Evolutionary conservation across 495 filamentous ascomycete genomes (phyloP).

Genomic region (Penicillium parvum): DNA sequence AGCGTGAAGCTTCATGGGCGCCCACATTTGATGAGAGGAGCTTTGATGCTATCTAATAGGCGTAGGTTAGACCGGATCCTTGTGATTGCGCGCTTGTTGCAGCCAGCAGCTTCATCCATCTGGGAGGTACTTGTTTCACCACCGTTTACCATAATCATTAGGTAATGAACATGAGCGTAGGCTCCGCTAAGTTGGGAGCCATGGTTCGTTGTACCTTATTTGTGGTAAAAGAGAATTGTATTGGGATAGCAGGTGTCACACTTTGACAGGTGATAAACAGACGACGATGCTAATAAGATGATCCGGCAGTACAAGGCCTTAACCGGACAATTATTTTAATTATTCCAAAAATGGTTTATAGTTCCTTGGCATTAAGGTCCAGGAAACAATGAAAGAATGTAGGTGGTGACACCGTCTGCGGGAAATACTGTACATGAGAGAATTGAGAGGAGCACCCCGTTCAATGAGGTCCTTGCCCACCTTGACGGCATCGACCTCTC

Average conservation of each 20-base stretch:
- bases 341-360: too few relatives aligned
- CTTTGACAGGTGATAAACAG: neutral
- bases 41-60: conserved; percentile 20
- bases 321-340: too few relatives aligned
- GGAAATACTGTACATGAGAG: too few relatives aligned
- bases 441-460: too few relatives aligned
- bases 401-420: too few relatives aligned
- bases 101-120: conserved; percentile 13
- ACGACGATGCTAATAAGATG: too few relatives aligned
- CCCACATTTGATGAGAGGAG: conserved; percentile 18
- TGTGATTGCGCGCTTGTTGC: conserved; percentile 17
- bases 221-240: neutral
- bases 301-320: too few relatives aligned
- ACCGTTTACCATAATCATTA: conserved; percentile 9
- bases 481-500: too few relatives aligned
- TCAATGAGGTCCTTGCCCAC: too few relatives aligned
- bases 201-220: neutral
- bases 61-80: conserved; percentile 22
- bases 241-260: neutral
- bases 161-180: neutral
- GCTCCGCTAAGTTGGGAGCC: neutral
- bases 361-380: too few relatives aligned
- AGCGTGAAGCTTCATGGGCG: conserved; percentile 18
- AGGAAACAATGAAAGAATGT: too few relatives aligned
- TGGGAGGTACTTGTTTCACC: conserved; percentile 5